Conservation (phyloP, 2,329 filamentous ascomycete genomes). For the Cordyceps pruinosa region DNA sequence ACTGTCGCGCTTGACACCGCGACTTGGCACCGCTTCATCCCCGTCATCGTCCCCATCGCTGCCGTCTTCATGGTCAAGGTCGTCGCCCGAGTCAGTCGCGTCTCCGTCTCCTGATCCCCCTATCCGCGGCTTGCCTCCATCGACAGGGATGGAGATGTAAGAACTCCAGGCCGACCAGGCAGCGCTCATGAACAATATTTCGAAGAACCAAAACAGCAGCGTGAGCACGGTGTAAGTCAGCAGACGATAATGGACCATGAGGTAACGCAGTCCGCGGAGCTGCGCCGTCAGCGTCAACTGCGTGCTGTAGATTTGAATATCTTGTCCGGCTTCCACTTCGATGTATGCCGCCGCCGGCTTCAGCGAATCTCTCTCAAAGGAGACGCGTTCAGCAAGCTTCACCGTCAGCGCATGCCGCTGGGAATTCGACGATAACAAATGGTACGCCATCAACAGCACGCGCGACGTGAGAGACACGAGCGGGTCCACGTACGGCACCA, state of each 20-base stretch:
- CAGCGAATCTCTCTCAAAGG: conserved; percentile 44
- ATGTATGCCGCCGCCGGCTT: conserved; percentile 43
- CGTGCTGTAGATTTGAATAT: conserved; percentile 70
- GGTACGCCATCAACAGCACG: conserved; percentile 58
- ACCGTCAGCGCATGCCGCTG: conserved; percentile 61
- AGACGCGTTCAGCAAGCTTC: conserved; percentile 64
- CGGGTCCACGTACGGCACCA: conserved; percentile 72
- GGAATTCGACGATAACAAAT: conserved; percentile 56
- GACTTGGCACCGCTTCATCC: conserved; percentile 30
- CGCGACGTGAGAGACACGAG: conserved; percentile 57
- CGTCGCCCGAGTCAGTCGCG: conserved; percentile 12
- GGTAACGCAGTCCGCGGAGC: conserved; percentile 68
- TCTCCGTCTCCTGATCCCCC: conserved; percentile 12
- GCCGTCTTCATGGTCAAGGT: conserved; percentile 21
- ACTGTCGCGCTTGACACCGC: conserved; percentile 26
- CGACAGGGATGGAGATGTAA: conserved; percentile 21
- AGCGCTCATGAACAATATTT: conserved; percentile 58
- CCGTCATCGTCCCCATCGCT: conserved; percentile 31
- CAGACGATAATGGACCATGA: conserved; percentile 81
- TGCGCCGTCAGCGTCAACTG: conserved; percentile 64
- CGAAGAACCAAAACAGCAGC: conserved; percentile 66
- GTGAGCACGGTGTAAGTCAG: conserved; percentile 63
- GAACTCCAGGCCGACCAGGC: conserved; percentile 55
- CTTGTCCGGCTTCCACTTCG: conserved; percentile 62
- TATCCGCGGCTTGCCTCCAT: conserved; percentile 10